Evolutionary conservation across 441 rosid genomes (phyloP), one percentile per base, ranked within the genome.

Genomic region (Populus hybrid): DNA sequence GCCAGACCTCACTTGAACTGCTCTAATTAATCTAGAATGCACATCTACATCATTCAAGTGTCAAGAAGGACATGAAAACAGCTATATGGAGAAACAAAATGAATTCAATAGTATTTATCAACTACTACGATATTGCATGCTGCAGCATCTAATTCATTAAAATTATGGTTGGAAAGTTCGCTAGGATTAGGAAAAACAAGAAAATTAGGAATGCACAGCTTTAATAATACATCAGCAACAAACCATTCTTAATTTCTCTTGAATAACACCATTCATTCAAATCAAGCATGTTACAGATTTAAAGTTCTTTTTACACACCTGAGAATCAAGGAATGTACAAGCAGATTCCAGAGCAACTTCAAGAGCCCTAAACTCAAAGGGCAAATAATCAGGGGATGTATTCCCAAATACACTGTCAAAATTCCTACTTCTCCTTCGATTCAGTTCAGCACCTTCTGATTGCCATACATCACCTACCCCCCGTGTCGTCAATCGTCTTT

Each of bases 291-390:
- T 11, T 50, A 26, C 33, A 72, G 63, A 67, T 66, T 14, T 50
- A 35, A 76, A 5, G 50, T 61, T 76, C 64, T 11, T 66, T 28
- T 12, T 72, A 83, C 90, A 45, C 84, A 96, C 99, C 98, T 96
- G 99, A 64, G 97, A 91, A 86, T 96, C 99, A 21, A 96, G 98
- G 84, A 91, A 94, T 3, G 97, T 93, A 85, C 99, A 96, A 69
- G 98, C 97, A 86, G 98, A 89, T 86, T 96, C 99, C 26, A 94
- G 83, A 31, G 99, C 97, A 79, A 96, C 90, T 82, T 96, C 99
- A 74, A 96, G 94, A 72, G 97, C 99, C 79, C 90, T 88, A 78
- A 96, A 96, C 88, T 96, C 99, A 71, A 96, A 96, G 76, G 99
- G 99, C 86, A 96, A 87, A 83, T 96, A 93, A 88, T 96, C 98